Percentiles rank a stretch among this genome's conserved stretches.
Evolutionary conservation across 78 protist species (phyloP).

Genomic region (Fonticula alba): DNA sequence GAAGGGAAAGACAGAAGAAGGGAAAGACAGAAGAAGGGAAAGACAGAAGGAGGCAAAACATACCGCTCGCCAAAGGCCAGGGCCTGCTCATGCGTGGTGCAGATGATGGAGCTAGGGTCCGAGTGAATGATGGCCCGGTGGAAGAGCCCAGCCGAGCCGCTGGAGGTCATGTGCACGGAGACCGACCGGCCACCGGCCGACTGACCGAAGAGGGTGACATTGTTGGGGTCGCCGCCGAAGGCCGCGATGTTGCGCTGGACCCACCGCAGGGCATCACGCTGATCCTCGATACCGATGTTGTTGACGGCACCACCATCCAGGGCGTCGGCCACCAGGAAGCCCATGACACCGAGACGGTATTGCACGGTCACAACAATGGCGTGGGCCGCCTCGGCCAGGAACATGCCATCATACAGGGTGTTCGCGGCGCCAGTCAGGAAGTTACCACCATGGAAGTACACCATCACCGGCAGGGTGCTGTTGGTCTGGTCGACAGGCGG

Average conservation of each 20-base stretch:
- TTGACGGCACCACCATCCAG: background rate
- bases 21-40: too few relatives aligned
- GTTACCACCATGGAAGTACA: too few relatives aligned
- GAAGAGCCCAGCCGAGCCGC: conserved; percentile 3
- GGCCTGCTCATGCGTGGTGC: too few relatives aligned
- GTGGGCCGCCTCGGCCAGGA: background rate
- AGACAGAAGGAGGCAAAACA: too few relatives aligned
- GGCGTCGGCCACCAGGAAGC: background rate
- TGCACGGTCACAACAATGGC: conserved; percentile 3
- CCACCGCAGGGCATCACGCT: conserved; percentile 9
- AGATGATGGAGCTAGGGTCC: background rate
- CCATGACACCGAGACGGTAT: conserved; percentile 12
- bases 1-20: too few relatives aligned
- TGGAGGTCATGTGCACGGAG: background rate
- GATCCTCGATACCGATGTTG: conserved; percentile 19
- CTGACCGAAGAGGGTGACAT: conserved; percentile 15
- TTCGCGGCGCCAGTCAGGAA: too few relatives aligned
- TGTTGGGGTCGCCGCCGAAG: conserved; percentile 23
- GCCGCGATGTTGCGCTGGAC: conserved; percentile 5
- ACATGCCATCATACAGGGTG: too few relatives aligned
- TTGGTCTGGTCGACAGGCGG: too few relatives aligned
- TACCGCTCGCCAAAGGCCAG: too few relatives aligned
- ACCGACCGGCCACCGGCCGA: conserved; percentile 22
- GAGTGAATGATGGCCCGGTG: conserved; percentile 18
- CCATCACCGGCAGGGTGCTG: too few relatives aligned